Evolutionary conservation across 805 yeast species (phyloP).

Genomic region (Wickerhamiella siamensis): DNA sequence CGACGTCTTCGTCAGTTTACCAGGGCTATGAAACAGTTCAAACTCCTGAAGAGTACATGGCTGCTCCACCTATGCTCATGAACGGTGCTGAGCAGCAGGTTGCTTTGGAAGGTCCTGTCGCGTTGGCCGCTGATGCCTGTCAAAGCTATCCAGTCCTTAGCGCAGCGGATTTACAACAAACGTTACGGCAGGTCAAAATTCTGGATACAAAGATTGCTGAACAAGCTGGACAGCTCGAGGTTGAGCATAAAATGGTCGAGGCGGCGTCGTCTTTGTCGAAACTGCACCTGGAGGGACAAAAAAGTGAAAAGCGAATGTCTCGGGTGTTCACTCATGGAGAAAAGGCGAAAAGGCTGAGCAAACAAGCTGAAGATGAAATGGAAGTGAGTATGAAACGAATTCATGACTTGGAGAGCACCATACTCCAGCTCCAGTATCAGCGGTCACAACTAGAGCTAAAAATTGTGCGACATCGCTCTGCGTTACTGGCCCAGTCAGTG

Average conservation of each 20-base stretch:
- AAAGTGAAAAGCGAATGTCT: not conserved
- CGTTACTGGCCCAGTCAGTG: constrained; percentile 14
- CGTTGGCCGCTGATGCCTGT: constrained; percentile 15
- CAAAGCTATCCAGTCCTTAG: constrained; percentile 8
- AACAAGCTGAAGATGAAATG: constrained; percentile 19
- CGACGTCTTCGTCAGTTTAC: constrained; percentile 6
- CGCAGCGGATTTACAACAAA: constrained; percentile 12
- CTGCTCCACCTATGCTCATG: constrained; percentile 19
- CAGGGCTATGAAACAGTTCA: constrained; percentile 13
- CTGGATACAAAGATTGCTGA: constrained; percentile 11
- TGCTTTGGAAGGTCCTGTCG: constrained; percentile 2
- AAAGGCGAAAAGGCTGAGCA: constrained; percentile 12
- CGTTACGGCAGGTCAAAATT: constrained; percentile 11
- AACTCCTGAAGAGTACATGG: constrained; percentile 16
- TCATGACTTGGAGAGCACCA: constrained; percentile 8
- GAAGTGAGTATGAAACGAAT: constrained; percentile 11
- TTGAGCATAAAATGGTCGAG: constrained; percentile 18
- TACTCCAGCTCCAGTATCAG: constrained; percentile 8
- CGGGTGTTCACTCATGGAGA: constrained; percentile 1
- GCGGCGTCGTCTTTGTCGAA: constrained; percentile 16
- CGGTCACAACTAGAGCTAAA: constrained; percentile 9
- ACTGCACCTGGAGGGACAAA: constrained; percentile 7
- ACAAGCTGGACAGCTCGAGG: constrained; percentile 11
- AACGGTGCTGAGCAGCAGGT: not conserved
- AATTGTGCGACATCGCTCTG: constrained; percentile 16